Conservation (phyloP, 116 monocot genomes). For the Dioscorea cayenensis region DNA sequence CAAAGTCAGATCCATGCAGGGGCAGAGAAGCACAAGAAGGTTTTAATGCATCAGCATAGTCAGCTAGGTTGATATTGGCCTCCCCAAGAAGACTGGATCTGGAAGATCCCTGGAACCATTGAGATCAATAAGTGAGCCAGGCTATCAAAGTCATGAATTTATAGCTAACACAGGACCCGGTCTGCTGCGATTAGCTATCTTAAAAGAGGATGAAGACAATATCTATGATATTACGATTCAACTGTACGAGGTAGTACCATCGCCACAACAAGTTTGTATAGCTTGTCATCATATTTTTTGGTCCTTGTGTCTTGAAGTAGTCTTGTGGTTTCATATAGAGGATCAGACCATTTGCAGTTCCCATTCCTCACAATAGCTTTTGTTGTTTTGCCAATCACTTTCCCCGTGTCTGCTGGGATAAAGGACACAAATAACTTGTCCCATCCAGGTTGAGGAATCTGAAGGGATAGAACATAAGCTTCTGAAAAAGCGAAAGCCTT, state of each 20-base stretch:
- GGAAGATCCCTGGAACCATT: constrained; percentile 67
- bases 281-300: constrained; percentile 87
- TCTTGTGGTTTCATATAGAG: constrained; percentile 94
- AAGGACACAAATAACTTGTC: constrained; percentile 93
- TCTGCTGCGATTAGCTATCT: not conserved
- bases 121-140: not conserved
- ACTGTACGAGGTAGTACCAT: constrained; percentile 45
- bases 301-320: constrained; percentile 68
- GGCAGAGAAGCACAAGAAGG: constrained; percentile 66
- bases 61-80: constrained; percentile 76
- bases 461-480: constrained; percentile 6
- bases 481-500: not conserved
- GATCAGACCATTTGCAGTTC: constrained; percentile 97
- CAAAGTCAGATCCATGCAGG: constrained; percentile 68
- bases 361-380: constrained; percentile 91
- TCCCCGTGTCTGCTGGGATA: constrained; percentile 65
- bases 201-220: not conserved
- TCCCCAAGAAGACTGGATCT: constrained; percentile 79
- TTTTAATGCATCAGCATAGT: constrained; percentile 82
- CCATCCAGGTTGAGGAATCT: constrained; percentile 98
- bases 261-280: constrained; percentile 88
- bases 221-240: not conserved
- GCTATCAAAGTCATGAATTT: not conserved
- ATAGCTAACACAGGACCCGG: not conserved
- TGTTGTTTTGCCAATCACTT: constrained; percentile 77